Evolutionary conservation across 2,329 filamentous ascomycete genomes (phyloP).

Genomic region (Beauveria brongniartii): DNA sequence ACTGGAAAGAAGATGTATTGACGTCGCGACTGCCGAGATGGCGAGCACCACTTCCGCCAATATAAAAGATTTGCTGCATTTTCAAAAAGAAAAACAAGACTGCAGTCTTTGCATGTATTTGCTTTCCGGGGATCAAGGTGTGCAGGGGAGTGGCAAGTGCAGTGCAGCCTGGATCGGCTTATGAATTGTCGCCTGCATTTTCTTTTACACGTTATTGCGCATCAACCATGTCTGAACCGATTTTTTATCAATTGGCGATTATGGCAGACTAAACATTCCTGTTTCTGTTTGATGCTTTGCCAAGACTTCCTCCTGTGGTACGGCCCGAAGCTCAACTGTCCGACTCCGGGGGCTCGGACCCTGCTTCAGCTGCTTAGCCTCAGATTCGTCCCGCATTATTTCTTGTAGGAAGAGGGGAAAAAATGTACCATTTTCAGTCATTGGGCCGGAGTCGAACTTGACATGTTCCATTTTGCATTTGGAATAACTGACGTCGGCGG

Average conservation of each 20-base stretch:
- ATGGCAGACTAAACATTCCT: not conserved
- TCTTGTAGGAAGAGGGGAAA: not conserved
- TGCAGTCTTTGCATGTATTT: not conserved
- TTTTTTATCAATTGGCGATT: not conserved
- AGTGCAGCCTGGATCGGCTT: not conserved
- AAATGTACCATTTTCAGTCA: not conserved
- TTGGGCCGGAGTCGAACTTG: not conserved
- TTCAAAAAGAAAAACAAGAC: not conserved
- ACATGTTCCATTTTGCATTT: not conserved
- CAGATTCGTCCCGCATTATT: not conserved
- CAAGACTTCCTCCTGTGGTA: not conserved
- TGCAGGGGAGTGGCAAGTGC: not conserved
- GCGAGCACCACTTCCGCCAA: not conserved
- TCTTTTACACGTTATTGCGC: not conserved
- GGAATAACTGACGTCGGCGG: not conserved
- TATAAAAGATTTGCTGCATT: not conserved
- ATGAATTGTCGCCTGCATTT: not conserved
- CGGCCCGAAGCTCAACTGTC: not conserved
- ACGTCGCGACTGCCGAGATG: not conserved
- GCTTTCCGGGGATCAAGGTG: not conserved
- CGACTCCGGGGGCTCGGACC: not conserved
- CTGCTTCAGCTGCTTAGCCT: not conserved
- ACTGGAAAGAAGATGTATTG: not conserved
- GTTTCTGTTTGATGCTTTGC: not conserved
- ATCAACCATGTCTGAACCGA: not conserved